phyloP scores from a whole-genome alignment of 768 basidiomycete genomes.

The Tulasnella sp. region DNA sequence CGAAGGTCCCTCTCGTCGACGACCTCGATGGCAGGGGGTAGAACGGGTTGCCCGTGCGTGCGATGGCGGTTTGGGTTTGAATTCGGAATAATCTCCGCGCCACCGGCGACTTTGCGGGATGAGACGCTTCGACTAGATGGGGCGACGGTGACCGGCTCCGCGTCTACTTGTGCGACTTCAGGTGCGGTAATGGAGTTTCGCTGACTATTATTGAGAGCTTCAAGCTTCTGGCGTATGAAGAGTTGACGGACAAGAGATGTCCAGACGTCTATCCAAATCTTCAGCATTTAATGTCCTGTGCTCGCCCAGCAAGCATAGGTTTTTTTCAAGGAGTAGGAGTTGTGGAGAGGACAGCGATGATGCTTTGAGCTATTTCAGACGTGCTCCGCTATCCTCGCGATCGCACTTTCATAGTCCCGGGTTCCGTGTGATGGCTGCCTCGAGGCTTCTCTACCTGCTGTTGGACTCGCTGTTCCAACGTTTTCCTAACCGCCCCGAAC shows the following conservation, averaged over 20 bases:
- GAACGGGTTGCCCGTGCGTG: not conserved
- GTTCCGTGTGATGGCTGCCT: slow-evolving; percentile 2
- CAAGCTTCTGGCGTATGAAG: slow-evolving; percentile 7
- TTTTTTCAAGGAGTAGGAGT: not conserved
- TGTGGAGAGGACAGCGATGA: slow-evolving; percentile 1
- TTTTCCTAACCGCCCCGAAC: not conserved
- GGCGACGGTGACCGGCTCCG: not conserved
- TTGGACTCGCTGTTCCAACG: not conserved
- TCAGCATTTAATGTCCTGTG: slow-evolving; percentile 8
- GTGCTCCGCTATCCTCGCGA: not conserved
- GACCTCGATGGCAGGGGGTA: slow-evolving; percentile 7
- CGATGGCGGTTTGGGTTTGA: not conserved
- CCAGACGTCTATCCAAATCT: not conserved
- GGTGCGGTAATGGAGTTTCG: not conserved
- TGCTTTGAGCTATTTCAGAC: not conserved
- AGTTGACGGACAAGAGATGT: not conserved
- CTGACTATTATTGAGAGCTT: not conserved
- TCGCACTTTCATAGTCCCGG: slow-evolving; percentile 9
- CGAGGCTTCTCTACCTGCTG: not conserved
- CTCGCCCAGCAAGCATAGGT: slow-evolving; percentile 1
- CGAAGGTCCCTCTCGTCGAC: not conserved
- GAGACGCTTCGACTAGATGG: not conserved
- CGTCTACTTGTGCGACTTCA: not conserved
- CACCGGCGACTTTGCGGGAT: not conserved
- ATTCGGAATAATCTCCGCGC: not conserved